Conservation (phyloP, 139 green algal species). For the Chlamydomonas incerta region DNA sequence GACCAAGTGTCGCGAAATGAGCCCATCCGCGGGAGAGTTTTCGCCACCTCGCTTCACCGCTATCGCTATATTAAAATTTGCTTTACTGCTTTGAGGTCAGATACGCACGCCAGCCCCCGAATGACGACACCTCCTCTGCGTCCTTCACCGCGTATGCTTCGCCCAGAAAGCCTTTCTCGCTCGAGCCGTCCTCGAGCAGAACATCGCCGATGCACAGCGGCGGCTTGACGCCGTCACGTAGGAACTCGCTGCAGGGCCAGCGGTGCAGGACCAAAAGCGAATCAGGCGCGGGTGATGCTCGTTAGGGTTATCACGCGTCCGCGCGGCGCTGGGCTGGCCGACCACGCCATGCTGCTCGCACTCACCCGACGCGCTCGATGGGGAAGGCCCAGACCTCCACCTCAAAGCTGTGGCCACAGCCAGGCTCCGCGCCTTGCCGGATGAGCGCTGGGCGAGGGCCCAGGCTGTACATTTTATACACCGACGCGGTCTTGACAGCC, state of each 20-base stretch:
- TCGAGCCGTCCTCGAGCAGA: constrained; percentile 68
- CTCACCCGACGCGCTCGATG: constrained; percentile 71
- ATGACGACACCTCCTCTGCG: constrained; percentile 47
- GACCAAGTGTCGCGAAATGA: too few relatives aligned
- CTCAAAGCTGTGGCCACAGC: constrained; percentile 49
- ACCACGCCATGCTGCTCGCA: neutral
- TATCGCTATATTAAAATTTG: too few relatives aligned
- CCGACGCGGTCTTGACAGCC: constrained; percentile 57
- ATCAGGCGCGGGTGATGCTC: neutral
- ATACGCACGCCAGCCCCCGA: constrained; percentile 57
- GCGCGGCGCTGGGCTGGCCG: too few relatives aligned
- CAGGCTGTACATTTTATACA: constrained; percentile 70
- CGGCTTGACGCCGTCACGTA: constrained; percentile 65
- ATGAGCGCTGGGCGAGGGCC: constrained; percentile 58
- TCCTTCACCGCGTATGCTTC: constrained; percentile 57
- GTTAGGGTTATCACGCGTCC: too few relatives aligned
- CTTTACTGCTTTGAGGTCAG: constrained; percentile 33
- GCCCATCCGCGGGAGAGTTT: too few relatives aligned
- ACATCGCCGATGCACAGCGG: constrained; percentile 78
- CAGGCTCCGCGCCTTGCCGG: constrained; percentile 26
- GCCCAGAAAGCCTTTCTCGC: constrained; percentile 80
- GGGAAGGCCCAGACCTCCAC: constrained; percentile 80
- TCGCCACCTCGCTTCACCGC: too few relatives aligned
- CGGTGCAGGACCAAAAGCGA: too few relatives aligned
- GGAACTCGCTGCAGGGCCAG: constrained; percentile 46